Conservation (phyloP, 805 yeast genomes). For the Myxozyma vanderwaltii region DNA sequence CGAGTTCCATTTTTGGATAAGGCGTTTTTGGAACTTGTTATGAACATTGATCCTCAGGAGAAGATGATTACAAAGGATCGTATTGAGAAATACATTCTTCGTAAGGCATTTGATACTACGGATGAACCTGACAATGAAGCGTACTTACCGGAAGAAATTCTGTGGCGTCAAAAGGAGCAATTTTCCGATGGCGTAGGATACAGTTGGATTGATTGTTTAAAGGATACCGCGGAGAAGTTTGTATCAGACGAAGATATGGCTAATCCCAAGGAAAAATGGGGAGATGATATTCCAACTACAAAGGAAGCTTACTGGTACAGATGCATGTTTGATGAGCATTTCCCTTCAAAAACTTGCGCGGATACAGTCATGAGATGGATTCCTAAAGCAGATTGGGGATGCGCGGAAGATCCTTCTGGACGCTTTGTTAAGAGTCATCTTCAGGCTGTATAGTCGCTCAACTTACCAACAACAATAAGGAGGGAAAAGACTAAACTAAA, state of each 20-base stretch:
- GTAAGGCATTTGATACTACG: constrained; percentile 93
- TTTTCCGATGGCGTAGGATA: constrained; percentile 99
- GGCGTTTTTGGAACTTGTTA: constrained; percentile 83
- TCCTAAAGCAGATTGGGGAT: constrained; percentile 99
- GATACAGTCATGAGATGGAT: constrained; percentile 98
- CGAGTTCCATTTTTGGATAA: constrained; percentile 98
- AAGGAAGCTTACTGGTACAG: constrained; percentile 99
- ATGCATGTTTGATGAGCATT: constrained; percentile 89
- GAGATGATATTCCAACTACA: constrained; percentile 88
- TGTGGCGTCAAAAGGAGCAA: constrained; percentile 99
- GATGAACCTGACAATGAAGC: constrained; percentile 78
- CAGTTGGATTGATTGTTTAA: constrained; percentile 98
- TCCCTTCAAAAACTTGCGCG: constrained; percentile 91
- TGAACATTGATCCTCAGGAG: constrained; percentile 94
- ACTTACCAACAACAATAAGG: too few relatives aligned
- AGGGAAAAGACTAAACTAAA: too few relatives aligned
- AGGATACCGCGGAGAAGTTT: constrained; percentile 87
- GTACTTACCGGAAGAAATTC: constrained; percentile 92
- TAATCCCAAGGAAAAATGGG: constrained; percentile 95
- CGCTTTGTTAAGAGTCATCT: constrained; percentile 93
- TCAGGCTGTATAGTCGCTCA: constrained; percentile 49
- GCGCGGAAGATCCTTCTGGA: constrained; percentile 98
- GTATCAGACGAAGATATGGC: constrained; percentile 90
- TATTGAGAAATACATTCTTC: constrained; percentile 92
- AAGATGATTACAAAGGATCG: constrained; percentile 78